Evolutionary conservation across 495 filamentous ascomycete genomes (phyloP).

Genomic region (Chlorociboria aeruginascens): DNA sequence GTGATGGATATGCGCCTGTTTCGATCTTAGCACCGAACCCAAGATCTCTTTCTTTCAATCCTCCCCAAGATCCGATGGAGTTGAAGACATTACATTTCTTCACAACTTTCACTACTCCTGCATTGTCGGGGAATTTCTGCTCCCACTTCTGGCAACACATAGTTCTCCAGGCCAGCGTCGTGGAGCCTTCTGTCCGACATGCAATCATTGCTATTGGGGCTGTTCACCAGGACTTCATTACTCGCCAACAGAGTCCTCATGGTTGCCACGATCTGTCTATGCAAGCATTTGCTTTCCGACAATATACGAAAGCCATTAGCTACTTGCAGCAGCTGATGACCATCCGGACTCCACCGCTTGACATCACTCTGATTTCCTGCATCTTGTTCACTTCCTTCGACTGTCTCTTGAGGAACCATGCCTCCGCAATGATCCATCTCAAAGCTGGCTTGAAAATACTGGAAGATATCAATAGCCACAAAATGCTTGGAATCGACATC

Average conservation of each 20-base stretch:
- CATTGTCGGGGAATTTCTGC: conserved; percentile 29
- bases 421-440: conserved; percentile 9
- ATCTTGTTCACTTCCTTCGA: conserved; percentile 12
- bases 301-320: conserved; percentile 11
- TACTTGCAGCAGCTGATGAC: conserved; percentile 11
- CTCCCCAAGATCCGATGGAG: conserved; percentile 3
- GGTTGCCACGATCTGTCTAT: neutral
- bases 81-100: conserved; percentile 6
- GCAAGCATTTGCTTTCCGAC: conserved; percentile 9
- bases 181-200: conserved; percentile 29
- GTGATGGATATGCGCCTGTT: conserved; percentile 27
- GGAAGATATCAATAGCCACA: conserved; percentile 5
- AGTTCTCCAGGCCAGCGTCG: conserved; percentile 27
- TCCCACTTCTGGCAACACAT: conserved; percentile 28
- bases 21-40: neutral
- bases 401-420: conserved; percentile 11
- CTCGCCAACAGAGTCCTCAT: neutral
- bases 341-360: conserved; percentile 4
- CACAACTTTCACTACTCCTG: conserved; percentile 1
- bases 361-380: conserved; percentile 13
- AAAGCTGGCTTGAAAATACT: conserved; percentile 11
- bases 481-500: neutral
- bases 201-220: conserved; percentile 29
- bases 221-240: conserved; percentile 16
- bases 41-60: neutral